Evolutionary conservation across 2,329 filamentous ascomycete genomes (phyloP).

Genomic region (Bretziella fagacearum): DNA sequence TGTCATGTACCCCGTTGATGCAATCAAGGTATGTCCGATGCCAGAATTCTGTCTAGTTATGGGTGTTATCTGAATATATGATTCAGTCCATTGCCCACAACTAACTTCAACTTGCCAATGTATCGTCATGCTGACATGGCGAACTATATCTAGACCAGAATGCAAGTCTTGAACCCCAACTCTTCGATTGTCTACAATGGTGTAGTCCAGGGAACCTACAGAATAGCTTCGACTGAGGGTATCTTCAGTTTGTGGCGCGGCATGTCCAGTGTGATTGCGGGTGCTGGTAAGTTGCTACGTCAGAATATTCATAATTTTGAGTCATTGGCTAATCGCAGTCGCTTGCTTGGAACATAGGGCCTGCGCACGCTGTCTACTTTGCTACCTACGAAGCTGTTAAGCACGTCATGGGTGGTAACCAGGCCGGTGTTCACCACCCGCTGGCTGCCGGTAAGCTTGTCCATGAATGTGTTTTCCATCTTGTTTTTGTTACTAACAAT

Average conservation of each 20-base stretch:
- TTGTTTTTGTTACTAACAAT: neutral
- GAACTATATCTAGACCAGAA: slow-evolving; percentile 64
- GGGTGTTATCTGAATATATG: neutral
- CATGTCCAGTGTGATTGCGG: slow-evolving; percentile 88
- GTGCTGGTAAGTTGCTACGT: slow-evolving; percentile 63
- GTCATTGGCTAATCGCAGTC: slow-evolving; percentile 17
- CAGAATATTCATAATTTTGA: neutral
- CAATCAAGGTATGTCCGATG: slow-evolving; percentile 60
- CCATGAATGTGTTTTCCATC: neutral
- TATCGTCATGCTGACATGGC: neutral
- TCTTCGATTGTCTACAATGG: slow-evolving; percentile 71
- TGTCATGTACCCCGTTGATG: slow-evolving; percentile 96
- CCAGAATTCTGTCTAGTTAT: neutral
- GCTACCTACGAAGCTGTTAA: slow-evolving; percentile 96
- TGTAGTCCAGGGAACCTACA: slow-evolving; percentile 79
- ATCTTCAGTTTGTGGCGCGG: slow-evolving; percentile 88
- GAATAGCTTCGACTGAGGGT: slow-evolving; percentile 80
- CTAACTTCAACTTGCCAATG: neutral
- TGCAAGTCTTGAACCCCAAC: slow-evolving; percentile 85
- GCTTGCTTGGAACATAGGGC: too few relatives aligned
- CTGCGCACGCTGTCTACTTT: slow-evolving; percentile 95
- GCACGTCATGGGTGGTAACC: slow-evolving; percentile 86
- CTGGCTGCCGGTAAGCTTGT: slow-evolving; percentile 68
- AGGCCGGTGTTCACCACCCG: slow-evolving; percentile 73
- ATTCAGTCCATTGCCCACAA: too few relatives aligned